Evolutionary conservation across 179 eudicot genomes (phyloP).

Genomic region (Pouteria campechiana): DNA sequence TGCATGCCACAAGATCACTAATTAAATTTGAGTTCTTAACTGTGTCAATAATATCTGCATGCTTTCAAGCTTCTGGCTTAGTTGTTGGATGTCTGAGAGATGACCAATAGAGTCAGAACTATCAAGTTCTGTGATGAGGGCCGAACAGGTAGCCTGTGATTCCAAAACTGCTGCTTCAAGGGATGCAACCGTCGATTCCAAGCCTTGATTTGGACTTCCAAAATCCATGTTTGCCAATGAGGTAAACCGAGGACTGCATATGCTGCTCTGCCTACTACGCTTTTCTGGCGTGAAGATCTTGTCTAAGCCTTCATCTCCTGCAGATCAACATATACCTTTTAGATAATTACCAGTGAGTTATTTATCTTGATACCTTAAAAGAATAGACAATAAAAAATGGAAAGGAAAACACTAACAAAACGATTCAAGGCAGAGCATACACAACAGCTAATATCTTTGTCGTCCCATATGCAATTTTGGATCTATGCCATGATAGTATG

Average conservation of each 20-base stretch:
- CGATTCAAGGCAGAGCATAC: too few species aligned
- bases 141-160: conserved; percentile 50
- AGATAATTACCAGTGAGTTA: too few species aligned
- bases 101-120: conserved; percentile 24
- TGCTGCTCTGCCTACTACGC: conserved; percentile 21
- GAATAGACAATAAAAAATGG: too few species aligned
- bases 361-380: too few species aligned
- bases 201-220: conserved; percentile 12
- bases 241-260: conserved; percentile 11
- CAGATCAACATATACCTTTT: conserved; percentile 4
- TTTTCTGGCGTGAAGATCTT: conserved; percentile 33
- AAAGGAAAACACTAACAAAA: too few species aligned
- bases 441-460: too few species aligned
- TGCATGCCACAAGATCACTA: neutral
- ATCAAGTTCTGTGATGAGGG: conserved; percentile 32
- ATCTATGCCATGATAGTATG: too few species aligned
- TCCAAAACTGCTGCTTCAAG: conserved; percentile 51
- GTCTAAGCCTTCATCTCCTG: conserved; percentile 66
- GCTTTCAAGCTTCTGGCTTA: conserved; percentile 49
- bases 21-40: conserved; percentile 35
- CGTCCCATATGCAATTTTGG: too few species aligned
- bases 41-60: conserved; percentile 52
- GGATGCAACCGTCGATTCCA: conserved; percentile 40
- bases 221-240: conserved; percentile 15
- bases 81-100: conserved; percentile 43